Evolutionary conservation across 805 yeast genomes (phyloP).

Genomic region (Metschnikowia kofuensis): DNA sequence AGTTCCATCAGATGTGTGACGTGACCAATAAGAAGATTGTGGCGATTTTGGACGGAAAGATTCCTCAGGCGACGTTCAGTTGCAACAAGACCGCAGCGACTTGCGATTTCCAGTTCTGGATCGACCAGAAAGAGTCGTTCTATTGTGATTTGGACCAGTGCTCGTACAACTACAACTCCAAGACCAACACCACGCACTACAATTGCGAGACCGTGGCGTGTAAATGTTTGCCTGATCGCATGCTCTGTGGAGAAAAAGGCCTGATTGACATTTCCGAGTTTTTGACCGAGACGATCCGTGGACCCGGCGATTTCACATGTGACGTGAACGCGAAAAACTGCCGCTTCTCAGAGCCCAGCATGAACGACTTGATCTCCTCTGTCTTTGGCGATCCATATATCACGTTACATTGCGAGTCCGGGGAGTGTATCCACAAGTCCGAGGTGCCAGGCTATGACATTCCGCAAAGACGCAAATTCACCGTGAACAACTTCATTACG

Average conservation of each 20-base stretch:
- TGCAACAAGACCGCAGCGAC: constrained; percentile 64
- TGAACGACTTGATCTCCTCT: constrained; percentile 85
- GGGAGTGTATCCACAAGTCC: constrained; percentile 90
- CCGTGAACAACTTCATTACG: constrained; percentile 45
- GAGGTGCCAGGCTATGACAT: constrained; percentile 86
- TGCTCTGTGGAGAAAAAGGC: constrained; percentile 92
- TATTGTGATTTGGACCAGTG: constrained; percentile 83
- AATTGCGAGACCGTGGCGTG: constrained; percentile 78
- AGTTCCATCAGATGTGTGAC: constrained; percentile 87
- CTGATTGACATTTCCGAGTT: constrained; percentile 94
- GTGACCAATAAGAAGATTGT: constrained; percentile 88
- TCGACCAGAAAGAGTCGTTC: constrained; percentile 84
- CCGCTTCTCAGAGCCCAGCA: constrained; percentile 87
- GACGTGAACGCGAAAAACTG: constrained; percentile 62
- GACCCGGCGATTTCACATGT: constrained; percentile 92
- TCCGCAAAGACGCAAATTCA: constrained; percentile 52
- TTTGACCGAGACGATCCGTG: constrained; percentile 80
- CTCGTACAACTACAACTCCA: constrained; percentile 60
- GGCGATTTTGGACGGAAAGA: constrained; percentile 71
- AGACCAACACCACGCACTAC: constrained; percentile 67
- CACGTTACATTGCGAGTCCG: constrained; percentile 73
- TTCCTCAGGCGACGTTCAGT: constrained; percentile 89
- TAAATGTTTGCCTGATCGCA: constrained; percentile 85
- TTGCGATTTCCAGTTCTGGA: constrained; percentile 96
- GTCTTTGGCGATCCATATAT: constrained; percentile 96